Conservation (phyloP, 139 green algal species). For the Closterium sp. region DNA sequence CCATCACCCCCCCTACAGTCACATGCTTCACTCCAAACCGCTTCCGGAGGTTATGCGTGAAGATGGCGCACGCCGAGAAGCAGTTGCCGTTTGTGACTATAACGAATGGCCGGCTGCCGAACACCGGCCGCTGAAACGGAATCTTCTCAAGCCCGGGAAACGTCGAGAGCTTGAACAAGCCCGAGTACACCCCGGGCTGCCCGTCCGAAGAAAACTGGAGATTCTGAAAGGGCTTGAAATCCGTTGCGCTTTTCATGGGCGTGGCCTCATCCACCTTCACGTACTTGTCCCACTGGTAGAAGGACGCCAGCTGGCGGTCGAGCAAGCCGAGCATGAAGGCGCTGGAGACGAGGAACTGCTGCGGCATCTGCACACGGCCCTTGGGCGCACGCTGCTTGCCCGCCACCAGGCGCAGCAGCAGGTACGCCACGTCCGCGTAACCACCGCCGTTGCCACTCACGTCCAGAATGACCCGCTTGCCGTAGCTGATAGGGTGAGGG, state of each 20-base stretch:
- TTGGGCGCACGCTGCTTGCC: neutral
- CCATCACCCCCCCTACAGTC: neutral
- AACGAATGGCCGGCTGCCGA: neutral
- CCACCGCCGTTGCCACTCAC: neutral
- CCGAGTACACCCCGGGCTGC: neutral
- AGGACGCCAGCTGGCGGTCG: neutral
- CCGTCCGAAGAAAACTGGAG: neutral
- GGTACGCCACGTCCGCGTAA: neutral
- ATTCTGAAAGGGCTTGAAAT: neutral
- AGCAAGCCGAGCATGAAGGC: neutral
- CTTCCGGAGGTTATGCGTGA: neutral
- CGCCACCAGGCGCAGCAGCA: neutral
- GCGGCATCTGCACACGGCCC: neutral
- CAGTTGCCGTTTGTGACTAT: neutral
- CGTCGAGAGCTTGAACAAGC: neutral
- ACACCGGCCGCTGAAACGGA: neutral
- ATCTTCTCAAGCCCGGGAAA: neutral
- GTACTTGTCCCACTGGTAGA: neutral
- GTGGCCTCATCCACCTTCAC: neutral
- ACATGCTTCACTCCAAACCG: neutral
- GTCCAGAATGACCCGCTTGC: neutral
- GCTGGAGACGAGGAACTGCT: neutral
- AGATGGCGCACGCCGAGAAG: constrained; percentile 1
- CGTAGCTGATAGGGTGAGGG: neutral
- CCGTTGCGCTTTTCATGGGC: neutral